A percentile compares a stretch with the other conserved stretches of the same genome.
phyloP scores from a whole-genome alignment of 441 rosid genomes.

The Capsella rubella region DNA sequence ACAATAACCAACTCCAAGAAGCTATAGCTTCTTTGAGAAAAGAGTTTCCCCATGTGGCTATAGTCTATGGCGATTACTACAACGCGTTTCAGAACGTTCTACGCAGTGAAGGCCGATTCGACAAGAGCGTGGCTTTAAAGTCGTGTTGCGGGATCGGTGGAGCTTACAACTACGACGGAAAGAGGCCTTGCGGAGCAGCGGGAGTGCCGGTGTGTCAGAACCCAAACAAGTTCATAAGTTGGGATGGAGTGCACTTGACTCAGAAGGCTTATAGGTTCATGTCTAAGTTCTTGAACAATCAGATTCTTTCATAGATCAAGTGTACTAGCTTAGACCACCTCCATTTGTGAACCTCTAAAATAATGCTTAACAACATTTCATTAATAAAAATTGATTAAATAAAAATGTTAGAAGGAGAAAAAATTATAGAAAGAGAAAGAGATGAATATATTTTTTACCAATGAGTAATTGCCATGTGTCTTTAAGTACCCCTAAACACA shows the following conservation, averaged over 20 bases:
- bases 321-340: slow-evolving; percentile 33
- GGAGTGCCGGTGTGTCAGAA: slow-evolving; percentile 43
- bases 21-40: slow-evolving; percentile 43
- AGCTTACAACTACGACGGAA: slow-evolving; percentile 38
- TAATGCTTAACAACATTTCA: no score
- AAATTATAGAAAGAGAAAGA: no score
- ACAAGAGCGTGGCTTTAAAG: slow-evolving; percentile 42
- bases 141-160: slow-evolving; percentile 56
- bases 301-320: slow-evolving; percentile 40
- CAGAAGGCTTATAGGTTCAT: slow-evolving; percentile 46
- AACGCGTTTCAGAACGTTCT: slow-evolving; percentile 45
- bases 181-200: slow-evolving; percentile 37
- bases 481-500: no score
- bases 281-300: slow-evolving; percentile 43
- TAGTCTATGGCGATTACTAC: slow-evolving; percentile 48
- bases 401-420: no score
- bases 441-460: no score
- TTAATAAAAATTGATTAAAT: no score
- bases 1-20: slow-evolving; percentile 44
- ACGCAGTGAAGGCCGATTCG: slow-evolving; percentile 40
- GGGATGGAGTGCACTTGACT: slow-evolving; percentile 56
- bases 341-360: no score
- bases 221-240: slow-evolving; percentile 41
- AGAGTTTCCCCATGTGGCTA: slow-evolving; percentile 36
- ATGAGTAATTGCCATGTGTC: no score